Base-by-base conservation (phyloP, 164 flowering plant species). In the Vitis labrusca region DNA sequence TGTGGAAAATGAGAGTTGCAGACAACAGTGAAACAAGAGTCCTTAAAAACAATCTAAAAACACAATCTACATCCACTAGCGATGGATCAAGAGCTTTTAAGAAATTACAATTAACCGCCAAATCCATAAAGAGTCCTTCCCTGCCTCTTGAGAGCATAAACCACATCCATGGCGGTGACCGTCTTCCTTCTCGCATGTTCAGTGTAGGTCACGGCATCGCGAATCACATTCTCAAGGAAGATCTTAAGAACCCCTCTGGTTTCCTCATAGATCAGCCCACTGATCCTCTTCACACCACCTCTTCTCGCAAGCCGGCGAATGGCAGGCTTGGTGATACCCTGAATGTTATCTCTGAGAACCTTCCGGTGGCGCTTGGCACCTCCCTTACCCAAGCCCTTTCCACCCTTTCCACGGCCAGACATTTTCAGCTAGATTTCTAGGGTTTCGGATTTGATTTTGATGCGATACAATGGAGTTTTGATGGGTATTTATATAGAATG, bases 401-500 rank as follows among this genome's bases (percentile, higher is more conserved):
- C 87, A 1, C 87, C 87, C 80, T 82, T 84, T 52, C 85, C 85
- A n/a, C 85, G 82, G 1, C 88, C 88, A 1, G 81, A 81, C 86
- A 83, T 83, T 68, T 56, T 71, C 70, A 10, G 61, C 12, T 17
- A 10, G 59, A 9, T 8, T 1, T 19, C 57, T 32, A 23, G 29
- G 29, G 61, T 10, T 37, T n/a, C 6, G 47, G 50, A 3, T n/a
- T 37, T 10, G 9, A 16, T 50, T 13, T 58, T 23, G 63, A 9
- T 37, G 44, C 44, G 44, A 37, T 37, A 0, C 7, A 6, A 37
- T 37, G 10, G 1, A 7, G 49, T 51, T 32, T 55, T 1, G 27
- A 3, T 9, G 10, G 49, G 15, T 3, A 16, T 53, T 53, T 66
- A 66, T 66, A 66, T 32, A 8, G 16, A 23, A 8, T 32, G 12